Percentiles rank a stretch among this genome's conserved stretches.
Evolutionary conservation across 2,329 filamentous ascomycete species (phyloP).

Genomic region (Diaporthe citriasiana): DNA sequence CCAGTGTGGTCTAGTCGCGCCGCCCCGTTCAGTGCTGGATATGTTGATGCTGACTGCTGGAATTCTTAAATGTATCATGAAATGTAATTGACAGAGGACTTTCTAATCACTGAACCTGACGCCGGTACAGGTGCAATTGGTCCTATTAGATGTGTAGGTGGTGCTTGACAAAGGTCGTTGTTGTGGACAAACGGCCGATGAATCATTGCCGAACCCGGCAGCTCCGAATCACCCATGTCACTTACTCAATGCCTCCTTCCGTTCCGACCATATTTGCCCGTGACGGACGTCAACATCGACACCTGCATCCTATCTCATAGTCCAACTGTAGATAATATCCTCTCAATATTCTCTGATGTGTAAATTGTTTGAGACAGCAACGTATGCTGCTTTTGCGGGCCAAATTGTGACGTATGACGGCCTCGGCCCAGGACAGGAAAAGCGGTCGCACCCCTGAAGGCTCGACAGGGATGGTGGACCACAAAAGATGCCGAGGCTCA

Average conservation of each 20-base stretch:
- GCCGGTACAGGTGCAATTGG: not conserved
- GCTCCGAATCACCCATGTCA: not conserved
- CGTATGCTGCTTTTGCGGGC: not conserved
- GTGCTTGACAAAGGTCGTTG: not conserved
- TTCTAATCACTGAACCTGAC: too few relatives aligned
- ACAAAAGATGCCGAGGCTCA: conserved; percentile 30
- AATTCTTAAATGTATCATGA: too few relatives aligned
- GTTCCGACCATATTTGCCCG: too few relatives aligned
- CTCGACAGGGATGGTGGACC: conserved; percentile 7
- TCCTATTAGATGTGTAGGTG: too few relatives aligned
- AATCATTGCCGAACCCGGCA: conserved; percentile 13
- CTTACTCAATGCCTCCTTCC: not conserved
- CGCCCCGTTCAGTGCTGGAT: not conserved
- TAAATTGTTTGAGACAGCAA: not conserved
- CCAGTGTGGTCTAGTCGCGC: not conserved
- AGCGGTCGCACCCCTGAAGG: conserved; percentile 6
- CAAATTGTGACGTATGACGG: not conserved
- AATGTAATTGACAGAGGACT: not conserved
- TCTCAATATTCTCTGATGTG: too few relatives aligned
- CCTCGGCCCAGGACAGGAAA: not conserved
- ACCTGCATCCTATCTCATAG: not conserved
- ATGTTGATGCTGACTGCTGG: not conserved
- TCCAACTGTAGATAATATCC: not conserved
- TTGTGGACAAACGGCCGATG: not conserved
- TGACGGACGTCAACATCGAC: not conserved